Evolutionary conservation across 306 rosid species (phyloP), one percentile per base, ranked within the genome.

Genomic region (Mimosa pudica): DNA sequence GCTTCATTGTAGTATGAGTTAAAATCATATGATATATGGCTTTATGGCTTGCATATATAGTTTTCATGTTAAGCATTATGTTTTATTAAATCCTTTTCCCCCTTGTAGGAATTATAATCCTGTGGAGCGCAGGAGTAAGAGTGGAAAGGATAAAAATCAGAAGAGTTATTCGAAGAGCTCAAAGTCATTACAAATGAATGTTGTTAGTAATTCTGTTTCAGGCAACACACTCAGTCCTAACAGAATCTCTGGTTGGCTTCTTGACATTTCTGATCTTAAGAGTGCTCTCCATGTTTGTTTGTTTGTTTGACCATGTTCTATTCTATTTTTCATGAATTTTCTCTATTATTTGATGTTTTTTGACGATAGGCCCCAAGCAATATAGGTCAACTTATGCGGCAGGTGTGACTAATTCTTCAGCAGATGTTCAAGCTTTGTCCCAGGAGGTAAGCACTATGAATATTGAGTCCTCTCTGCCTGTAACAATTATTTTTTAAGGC

Each of bases 21-120:
- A 5, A 38, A 11, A 62, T 62, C 45, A 33, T 10, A 51, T 84
- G 62, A n/a, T 69, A 18, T 57, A 10, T 76, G 79, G 80, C 18
- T 64, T 45, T 38, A 44, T 41, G 30, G 3, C 58, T 20, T 46
- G 60, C 67, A 62, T 11, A 62, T 32, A 62, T 32, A 11, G 3
- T 62, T 32, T 32, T 62, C 68, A 32, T 62, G 38, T 24, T 62
- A 49, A 14, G 75, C 42, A 76, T 35, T 49, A 57, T 58, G 68
- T 55, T 47, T 24, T 65, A 32, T 47, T 17, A 16, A 48, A 8
- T 36, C 14, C 73, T 1, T 48, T 14, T 16, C 17, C 36, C 42
- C 78, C 79, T 75, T 64, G 51, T 74, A 94, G 98, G 89, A 92
- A 94, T 83, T 94, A 94, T 80, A 83, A 94, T 76, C 98, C 98